Evolutionary conservation across 768 basidiomycete genomes (phyloP), one percentile per base, ranked within the genome.

Genomic region (Inosperma sp.): DNA sequence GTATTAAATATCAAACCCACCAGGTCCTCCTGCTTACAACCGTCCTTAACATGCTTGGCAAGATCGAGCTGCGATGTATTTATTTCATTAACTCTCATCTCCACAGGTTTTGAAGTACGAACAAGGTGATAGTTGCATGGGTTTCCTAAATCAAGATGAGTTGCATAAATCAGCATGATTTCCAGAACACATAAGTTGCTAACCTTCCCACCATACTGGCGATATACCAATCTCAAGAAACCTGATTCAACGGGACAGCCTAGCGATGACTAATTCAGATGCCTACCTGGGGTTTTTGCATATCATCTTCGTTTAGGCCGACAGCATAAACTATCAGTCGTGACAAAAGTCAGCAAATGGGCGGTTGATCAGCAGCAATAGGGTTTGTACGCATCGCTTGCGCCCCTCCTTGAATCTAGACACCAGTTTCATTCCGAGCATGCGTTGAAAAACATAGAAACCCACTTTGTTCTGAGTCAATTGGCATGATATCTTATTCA

Each of bases 131-230:
- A 76, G 62, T 93, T 93, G 65, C 91, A 93, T 3, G 90, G 89
- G 64, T 92, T 93, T 31, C 89, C 88, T 85, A 54, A 14, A 22
- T 12, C 25, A 23, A 29, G 13, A n/a, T 14, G 5, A 26, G 23
- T 31, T 16, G 35, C 23, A 17, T 19, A 39, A 26, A n/a, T 12
- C 26, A 31, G 9, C 22, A 45, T 17, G 14, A 16, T 12, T 8
- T 34, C 37, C 37, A 4, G 31, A 36, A 47, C 4, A 25, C 40
- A 31, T 14, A 2, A 34, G 27, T 16, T 16, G 62, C 65, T n/a
- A 34, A 85, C 89, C 89, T 77, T 93, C 90, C 88, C 89, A 93
- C 90, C 90, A 93, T 46, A 92, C 77, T 3, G 88, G 84, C 25
- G 87, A 87, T 61, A 93, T 90, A 39, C 91, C 91, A 60, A 93